Conservation (phyloP, 164 flowering plant genomes). For the Chloranthus sessilifolius region DNA sequence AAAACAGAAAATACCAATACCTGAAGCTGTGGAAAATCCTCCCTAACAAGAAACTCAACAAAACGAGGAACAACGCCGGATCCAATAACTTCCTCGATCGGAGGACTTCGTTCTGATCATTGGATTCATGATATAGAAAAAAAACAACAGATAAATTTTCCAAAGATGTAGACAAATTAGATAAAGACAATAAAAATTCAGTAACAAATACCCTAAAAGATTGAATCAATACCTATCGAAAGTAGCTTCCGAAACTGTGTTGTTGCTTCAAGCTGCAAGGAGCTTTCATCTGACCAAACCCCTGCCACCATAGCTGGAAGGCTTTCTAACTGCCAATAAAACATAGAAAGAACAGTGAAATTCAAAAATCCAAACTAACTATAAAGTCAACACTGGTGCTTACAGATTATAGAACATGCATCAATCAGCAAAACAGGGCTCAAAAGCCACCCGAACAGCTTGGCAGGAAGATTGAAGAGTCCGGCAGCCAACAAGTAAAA, state of each 20-base stretch:
- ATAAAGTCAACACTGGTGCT: too few relatives aligned
- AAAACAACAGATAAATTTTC: not conserved
- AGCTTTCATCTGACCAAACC: constrained; percentile 42
- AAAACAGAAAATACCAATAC: constrained; percentile 14
- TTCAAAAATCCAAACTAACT: too few relatives aligned
- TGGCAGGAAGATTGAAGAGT: constrained; percentile 4
- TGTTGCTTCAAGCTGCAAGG: constrained; percentile 69
- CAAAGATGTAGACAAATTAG: not conserved
- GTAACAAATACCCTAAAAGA: not conserved
- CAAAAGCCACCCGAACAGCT: too few relatives aligned
- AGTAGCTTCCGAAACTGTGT: constrained; percentile 72
- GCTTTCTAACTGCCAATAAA: constrained; percentile 54
- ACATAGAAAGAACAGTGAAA: too few relatives aligned
- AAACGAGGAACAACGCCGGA: constrained; percentile 73
- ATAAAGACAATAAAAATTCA: not conserved
- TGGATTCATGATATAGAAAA: too few relatives aligned
- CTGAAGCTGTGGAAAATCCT: constrained; percentile 67
- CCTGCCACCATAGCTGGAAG: constrained; percentile 70
- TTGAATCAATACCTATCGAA: constrained; percentile 43
- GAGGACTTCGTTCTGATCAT: constrained; percentile 53
- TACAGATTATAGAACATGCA: too few relatives aligned
- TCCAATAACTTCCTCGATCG: constrained; percentile 66
- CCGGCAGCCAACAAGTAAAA: not conserved
- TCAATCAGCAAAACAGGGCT: too few relatives aligned
- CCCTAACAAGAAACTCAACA: constrained; percentile 63